These are phyloP conservation scores for Leishmania arabica DNA, from an alignment of 208 protist species.

Conservation along the genomic window DNA sequence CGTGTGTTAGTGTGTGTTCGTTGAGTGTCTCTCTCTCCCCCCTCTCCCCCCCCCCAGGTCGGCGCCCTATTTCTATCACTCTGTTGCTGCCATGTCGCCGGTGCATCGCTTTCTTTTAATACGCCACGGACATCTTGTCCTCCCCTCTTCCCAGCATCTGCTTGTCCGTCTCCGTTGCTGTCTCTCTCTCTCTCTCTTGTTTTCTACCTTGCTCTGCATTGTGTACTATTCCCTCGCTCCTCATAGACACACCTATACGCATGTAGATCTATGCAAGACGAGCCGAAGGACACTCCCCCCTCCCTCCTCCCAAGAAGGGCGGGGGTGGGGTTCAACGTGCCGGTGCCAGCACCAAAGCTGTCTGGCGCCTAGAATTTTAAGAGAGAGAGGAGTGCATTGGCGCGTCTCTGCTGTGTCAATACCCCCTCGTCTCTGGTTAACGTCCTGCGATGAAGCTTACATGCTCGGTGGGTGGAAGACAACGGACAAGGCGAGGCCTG, in stretches of 20 bases:
- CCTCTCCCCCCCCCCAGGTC: neutral
- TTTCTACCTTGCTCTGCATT: neutral
- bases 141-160: neutral
- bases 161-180: neutral
- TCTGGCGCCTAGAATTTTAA: neutral
- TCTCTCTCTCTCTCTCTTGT: neutral
- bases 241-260: too few species aligned
- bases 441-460: neutral
- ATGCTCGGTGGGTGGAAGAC: neutral
- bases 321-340: neutral
- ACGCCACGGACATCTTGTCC: neutral
- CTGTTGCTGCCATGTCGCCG: neutral
- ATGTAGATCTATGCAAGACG: too few species aligned
- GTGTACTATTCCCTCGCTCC: too few species aligned
- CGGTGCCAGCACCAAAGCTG: neutral
- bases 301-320: too few species aligned
- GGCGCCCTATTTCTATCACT: neutral
- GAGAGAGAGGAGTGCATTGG: neutral
- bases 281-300: too few species aligned
- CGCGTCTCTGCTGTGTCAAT: neutral
- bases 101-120: neutral
- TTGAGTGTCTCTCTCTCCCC: too few species aligned
- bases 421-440: neutral
- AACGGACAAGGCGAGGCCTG: neutral
- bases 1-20: too few species aligned